Percentiles rank a stretch among this genome's conserved stretches.
phyloP scores from a whole-genome alignment of 2,329 filamentous ascomycete species.

The Alternaria sp. region DNA sequence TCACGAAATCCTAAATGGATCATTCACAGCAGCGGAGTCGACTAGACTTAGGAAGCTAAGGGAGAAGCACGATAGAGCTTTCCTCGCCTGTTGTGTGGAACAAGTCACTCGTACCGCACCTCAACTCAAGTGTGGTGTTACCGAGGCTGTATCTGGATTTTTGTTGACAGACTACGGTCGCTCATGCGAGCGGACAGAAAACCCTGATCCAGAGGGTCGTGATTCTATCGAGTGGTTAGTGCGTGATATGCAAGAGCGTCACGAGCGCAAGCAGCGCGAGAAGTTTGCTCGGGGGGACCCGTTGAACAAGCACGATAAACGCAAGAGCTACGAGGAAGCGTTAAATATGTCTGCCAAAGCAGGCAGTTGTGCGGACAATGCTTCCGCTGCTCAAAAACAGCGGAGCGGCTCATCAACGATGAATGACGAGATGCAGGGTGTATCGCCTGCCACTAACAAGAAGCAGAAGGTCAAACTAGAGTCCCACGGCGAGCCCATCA shows the following conservation, averaged over 20 bases:
- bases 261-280: not conserved
- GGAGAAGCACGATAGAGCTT: not conserved
- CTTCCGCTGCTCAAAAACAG: too few relatives aligned
- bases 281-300: not conserved
- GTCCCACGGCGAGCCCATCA: constrained; percentile 1
- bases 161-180: not conserved
- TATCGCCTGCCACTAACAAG: not conserved
- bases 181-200: not conserved
- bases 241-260: not conserved
- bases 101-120: not conserved
- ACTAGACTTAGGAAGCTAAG: not conserved
- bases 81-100: not conserved
- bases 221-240: not conserved
- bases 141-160: not conserved
- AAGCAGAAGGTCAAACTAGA: constrained; percentile 1
- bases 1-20: constrained; percentile 6
- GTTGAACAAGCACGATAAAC: not conserved
- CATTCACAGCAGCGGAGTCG: not conserved
- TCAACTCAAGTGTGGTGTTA: not conserved
- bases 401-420: not conserved
- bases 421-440: not conserved
- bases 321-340: not conserved
- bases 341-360: not conserved
- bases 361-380: fast-evolving
- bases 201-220: not conserved